These are phyloP conservation scores for Ganoderma lingzhi DNA, from an alignment of 1,284 basidiomycete species.

Conservation along the genomic window DNA sequence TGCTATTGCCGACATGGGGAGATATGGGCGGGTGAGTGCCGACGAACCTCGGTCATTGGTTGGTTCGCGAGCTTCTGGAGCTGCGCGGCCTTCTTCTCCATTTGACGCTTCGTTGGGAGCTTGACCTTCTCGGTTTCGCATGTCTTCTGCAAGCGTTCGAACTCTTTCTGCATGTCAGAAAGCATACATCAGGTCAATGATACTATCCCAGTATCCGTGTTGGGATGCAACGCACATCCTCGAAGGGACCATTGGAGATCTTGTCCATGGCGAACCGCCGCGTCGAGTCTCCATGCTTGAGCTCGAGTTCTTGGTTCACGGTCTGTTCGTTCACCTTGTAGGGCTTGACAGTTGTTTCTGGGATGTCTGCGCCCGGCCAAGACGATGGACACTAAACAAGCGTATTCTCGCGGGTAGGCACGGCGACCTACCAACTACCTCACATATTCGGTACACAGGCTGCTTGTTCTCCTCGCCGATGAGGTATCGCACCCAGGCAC, in stretches of 20 bases:
- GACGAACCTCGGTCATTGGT: constrained; percentile 77
- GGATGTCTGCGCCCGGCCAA: constrained; percentile 46
- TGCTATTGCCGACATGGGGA: not conserved
- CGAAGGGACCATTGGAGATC: constrained; percentile 77
- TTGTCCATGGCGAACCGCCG: constrained; percentile 78
- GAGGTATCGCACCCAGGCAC: constrained; percentile 83
- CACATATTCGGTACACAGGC: constrained; percentile 85
- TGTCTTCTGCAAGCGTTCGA: constrained; percentile 61
- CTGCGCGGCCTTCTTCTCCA: constrained; percentile 71
- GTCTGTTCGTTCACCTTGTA: constrained; percentile 79
- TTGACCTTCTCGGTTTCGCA: constrained; percentile 66
- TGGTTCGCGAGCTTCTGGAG: constrained; percentile 66
- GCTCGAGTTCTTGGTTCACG: constrained; percentile 69
- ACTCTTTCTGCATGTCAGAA: constrained; percentile 68
- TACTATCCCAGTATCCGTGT: not conserved
- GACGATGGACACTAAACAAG: constrained; percentile 13
- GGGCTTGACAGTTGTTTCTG: constrained; percentile 59
- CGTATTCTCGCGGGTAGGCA: not conserved
- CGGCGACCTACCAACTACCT: constrained; percentile 68
- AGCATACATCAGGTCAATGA: constrained; percentile 4
- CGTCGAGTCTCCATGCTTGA: constrained; percentile 73
- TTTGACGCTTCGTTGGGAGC: constrained; percentile 68
- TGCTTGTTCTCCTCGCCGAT: constrained; percentile 63
- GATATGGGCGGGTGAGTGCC: not conserved
- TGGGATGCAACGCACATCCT: constrained; percentile 54